phyloP scores from a whole-genome alignment of 2,329 filamentous ascomycete species.

The Botryotinia narcissicola region DNA sequence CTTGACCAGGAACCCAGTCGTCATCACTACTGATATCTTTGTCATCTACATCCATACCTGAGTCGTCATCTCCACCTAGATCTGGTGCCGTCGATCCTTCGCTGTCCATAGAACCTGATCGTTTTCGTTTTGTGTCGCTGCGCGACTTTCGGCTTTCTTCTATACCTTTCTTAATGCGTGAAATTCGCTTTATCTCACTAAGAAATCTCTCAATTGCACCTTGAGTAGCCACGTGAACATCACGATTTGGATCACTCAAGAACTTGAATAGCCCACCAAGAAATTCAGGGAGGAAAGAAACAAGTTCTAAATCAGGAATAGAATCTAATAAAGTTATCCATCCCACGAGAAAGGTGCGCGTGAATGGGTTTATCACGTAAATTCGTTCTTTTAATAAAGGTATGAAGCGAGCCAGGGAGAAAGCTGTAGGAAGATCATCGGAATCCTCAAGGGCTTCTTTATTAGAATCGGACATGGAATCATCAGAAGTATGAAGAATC shows the following conservation, averaged over 20 bases:
- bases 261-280: conserved; percentile 87
- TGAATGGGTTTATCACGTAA: conserved; percentile 91
- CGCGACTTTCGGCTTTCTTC: conserved; percentile 74
- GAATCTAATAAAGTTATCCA: conserved; percentile 96
- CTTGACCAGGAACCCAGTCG: conserved; percentile 96
- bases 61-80: conserved; percentile 59
- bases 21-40: conserved; percentile 69
- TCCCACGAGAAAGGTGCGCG: conserved; percentile 88
- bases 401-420: conserved; percentile 87
- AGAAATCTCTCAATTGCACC: conserved; percentile 85
- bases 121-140: conserved; percentile 63
- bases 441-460: conserved; percentile 47
- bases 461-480: conserved; percentile 50
- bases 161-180: conserved; percentile 87
- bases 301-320: conserved; percentile 92
- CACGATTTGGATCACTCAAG: conserved; percentile 82
- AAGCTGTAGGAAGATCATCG: conserved; percentile 72
- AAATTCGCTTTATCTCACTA: conserved; percentile 90
- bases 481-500: conserved; percentile 64
- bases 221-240: conserved; percentile 94
- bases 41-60: conserved; percentile 55
- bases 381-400: conserved; percentile 92
- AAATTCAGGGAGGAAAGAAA: conserved; percentile 89
- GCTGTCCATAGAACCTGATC: conserved; percentile 68
- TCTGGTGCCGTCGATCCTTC: conserved; percentile 51